A percentile compares a stretch with the other conserved stretches of the same genome.
Evolutionary conservation across 2,329 filamentous ascomycete species (phyloP).

Genomic region (Cyphellophora attinorum): DNA sequence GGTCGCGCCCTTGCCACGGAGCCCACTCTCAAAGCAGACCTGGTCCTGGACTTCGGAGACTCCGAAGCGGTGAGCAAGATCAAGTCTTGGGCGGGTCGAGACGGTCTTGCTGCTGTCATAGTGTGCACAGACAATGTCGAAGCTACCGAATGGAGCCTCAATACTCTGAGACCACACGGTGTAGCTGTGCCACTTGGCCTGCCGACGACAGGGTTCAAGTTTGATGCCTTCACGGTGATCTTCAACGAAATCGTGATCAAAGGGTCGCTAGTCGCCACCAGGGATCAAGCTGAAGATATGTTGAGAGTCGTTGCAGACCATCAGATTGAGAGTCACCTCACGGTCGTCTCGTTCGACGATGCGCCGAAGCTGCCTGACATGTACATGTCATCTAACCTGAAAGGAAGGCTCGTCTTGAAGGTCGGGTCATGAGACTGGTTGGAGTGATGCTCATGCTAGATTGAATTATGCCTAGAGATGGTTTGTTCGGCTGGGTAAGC

Average conservation of each 20-base stretch:
- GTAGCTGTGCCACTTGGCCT: conserved; percentile 3
- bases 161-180: conserved; percentile 2
- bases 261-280: conserved; percentile 4
- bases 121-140: conserved; percentile 4
- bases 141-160: conserved; percentile 3
- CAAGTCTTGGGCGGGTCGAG: conserved; percentile 4
- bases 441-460: too few relatives aligned
- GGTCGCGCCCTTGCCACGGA: conserved; percentile 2
- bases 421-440: conserved; percentile 1
- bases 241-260: conserved; percentile 4
- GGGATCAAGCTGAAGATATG: conserved; percentile 3
- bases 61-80: conserved; percentile 1
- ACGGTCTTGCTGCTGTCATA: conserved; percentile 2
- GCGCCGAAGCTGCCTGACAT: background rate
- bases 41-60: conserved; percentile 3
- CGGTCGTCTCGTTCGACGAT: conserved; percentile 2
- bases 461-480: too few relatives aligned
- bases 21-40: conserved; percentile 2
- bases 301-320: conserved; percentile 3
- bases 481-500: too few relatives aligned
- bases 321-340: conserved; percentile 2
- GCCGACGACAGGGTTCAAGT: conserved; percentile 1
- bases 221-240: conserved; percentile 4
- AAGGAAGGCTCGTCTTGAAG: conserved; percentile 3
- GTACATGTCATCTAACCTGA: conserved; percentile 3